phyloP scores from a whole-genome alignment of 176 grass and related monocot species.

The Musa troglodytarum region DNA sequence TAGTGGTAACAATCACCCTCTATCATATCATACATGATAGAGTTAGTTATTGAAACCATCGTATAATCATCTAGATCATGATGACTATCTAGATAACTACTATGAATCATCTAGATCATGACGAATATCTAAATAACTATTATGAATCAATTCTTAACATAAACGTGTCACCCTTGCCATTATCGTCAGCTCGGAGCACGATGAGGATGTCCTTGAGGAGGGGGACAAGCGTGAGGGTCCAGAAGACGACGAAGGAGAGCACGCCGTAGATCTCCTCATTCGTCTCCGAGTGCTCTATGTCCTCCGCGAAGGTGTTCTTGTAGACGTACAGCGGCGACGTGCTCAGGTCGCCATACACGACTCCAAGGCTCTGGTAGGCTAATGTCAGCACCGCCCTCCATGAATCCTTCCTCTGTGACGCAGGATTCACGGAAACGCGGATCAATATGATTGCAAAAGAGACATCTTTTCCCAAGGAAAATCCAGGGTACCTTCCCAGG shows the following conservation, averaged over 20 bases:
- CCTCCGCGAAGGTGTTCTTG: slow-evolving; percentile 94
- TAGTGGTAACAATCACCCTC: no score
- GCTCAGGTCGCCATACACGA: slow-evolving; percentile 43
- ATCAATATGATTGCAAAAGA: neutral
- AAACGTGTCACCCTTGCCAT: slow-evolving; percentile 91
- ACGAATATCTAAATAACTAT: no score
- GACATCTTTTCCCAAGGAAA: no score
- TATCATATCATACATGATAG: no score
- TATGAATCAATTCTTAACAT: neutral
- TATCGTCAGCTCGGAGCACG: slow-evolving; percentile 91
- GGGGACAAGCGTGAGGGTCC: slow-evolving; percentile 89
- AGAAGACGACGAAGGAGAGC: slow-evolving; percentile 98
- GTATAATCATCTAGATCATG: no score
- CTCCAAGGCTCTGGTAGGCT: no score
- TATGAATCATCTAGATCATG: no score
- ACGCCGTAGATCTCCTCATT: slow-evolving; percentile 98
- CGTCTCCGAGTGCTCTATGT: slow-evolving; percentile 93
- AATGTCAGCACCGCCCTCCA: slow-evolving; percentile 72
- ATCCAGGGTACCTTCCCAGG: neutral
- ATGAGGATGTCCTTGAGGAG: slow-evolving; percentile 94
- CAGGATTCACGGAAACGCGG: neutral
- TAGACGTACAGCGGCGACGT: slow-evolving; percentile 92
- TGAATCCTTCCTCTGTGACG: slow-evolving; percentile 22
- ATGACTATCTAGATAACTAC: no score
- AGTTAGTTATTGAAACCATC: no score